These are phyloP conservation scores for Neocallimastix lanati DNA, from an alignment of 192 early-diverging fungal species.

Conservation along the genomic window DNA sequence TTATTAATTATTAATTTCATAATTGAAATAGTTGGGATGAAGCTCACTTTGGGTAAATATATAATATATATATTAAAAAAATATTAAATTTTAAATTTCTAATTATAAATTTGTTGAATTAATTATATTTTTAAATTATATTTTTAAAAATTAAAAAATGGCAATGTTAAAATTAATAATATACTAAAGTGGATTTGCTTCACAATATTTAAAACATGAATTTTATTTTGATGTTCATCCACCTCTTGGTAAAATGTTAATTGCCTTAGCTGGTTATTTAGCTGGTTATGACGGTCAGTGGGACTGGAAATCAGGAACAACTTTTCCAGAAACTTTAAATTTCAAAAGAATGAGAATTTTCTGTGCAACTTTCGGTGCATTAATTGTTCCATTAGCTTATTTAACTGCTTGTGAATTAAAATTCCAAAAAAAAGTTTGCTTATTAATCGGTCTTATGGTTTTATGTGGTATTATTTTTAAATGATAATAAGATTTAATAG, in stretches of 20 bases:
- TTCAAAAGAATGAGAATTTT: background rate
- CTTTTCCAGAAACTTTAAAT: background rate
- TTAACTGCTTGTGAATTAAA: constrained; percentile 59
- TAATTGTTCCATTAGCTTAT: constrained; percentile 80
- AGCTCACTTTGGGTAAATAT: background rate
- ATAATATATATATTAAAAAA: too few relatives aligned
- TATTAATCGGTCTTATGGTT: background rate
- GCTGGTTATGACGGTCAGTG: background rate
- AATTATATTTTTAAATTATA: too few relatives aligned
- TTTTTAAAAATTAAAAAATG: too few relatives aligned
- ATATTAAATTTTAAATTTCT: too few relatives aligned
- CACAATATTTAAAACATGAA: background rate
- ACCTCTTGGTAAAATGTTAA: constrained; percentile 2
- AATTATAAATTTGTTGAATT: too few relatives aligned
- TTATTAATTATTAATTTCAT: too few relatives aligned
- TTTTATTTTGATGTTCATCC: constrained; percentile 2
- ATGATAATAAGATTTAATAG: too few relatives aligned
- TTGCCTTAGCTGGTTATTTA: background rate
- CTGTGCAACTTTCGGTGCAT: constrained; percentile 66
- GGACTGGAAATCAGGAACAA: background rate
- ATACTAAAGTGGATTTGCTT: background rate
- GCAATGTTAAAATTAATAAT: background rate
- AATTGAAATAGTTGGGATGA: background rate
- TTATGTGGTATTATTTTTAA: background rate
- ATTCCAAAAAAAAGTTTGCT: constrained; percentile 10